These are phyloP conservation scores for Oryza australiensis DNA, from an alignment of 176 grass and related monocot genomes.

Conservation along the genomic window DNA sequence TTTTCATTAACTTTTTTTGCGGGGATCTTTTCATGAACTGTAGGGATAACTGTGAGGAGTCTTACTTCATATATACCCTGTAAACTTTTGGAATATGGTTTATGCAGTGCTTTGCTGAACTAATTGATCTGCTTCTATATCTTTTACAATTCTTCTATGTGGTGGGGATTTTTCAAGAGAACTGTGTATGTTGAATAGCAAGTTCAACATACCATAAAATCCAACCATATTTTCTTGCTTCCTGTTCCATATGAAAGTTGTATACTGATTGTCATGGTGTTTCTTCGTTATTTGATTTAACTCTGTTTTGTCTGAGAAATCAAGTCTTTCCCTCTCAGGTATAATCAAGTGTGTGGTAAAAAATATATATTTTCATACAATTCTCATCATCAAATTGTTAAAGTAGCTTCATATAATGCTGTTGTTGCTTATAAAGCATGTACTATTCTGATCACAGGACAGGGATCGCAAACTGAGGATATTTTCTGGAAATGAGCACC, in stretches of 20 bases:
- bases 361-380: background rate
- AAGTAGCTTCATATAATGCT: background rate
- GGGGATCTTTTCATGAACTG: background rate
- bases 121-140: background rate
- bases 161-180: background rate
- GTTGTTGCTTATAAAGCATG: background rate
- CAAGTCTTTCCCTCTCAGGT: background rate
- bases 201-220: background rate
- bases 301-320: background rate
- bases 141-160: background rate
- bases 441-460: conserved; percentile 46
- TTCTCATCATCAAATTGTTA: background rate
- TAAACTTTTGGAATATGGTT: background rate
- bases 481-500: conserved; percentile 72
- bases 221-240: background rate
- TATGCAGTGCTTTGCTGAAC: background rate
- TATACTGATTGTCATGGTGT: background rate
- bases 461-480: conserved; percentile 91
- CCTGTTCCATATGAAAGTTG: background rate
- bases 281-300: background rate
- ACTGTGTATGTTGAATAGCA: background rate
- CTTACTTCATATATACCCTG: background rate
- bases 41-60: background rate
- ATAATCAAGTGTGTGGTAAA: background rate
- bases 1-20: background rate